Evolutionary conservation across 2,329 filamentous ascomycete genomes (phyloP), one percentile per base, ranked within the genome.

Genomic region (Epichloe festucae): DNA sequence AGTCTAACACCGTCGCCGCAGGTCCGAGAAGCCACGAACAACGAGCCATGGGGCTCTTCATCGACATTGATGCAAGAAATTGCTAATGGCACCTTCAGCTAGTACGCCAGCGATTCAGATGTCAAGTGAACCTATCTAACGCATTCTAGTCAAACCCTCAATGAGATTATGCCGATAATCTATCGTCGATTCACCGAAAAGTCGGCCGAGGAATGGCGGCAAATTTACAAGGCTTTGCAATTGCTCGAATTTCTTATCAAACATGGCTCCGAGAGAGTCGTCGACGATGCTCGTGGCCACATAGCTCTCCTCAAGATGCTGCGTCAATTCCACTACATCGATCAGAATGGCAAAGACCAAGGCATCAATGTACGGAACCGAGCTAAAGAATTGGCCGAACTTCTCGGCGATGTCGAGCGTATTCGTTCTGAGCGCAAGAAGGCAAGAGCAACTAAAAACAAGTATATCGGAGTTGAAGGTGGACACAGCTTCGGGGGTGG

Each of bases 131-230:
- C 14, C 11, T 42, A 52, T 38, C 15, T 54, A 48, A 49, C 34
- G 17, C n/a, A 17, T 41, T 17, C 8, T 65, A 96, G 91, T 67
- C 89, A 95, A 81, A 81, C 90, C 49, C 82, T 98, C 52, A 97
- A 97, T 70, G 93, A 98, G 70, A 97, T 98, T 66, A 98, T 98
- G 93, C 93, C 93, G 58, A 93, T 98, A 89, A 95, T 98, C 65
- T 98, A 98, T 75, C 93, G 94, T 64, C 87, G 93, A 58, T 98
- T 98, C 70, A 98, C 93, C 55, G 93, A 98, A 68, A 98, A 98
- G 75, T 79, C 89, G 7, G 91, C 93, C 52, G 93, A 98, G 67
- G 93, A 98, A 72, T 98, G 93, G 93, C 82, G 93, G 59, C 93
- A 98, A 69, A 98, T 98, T 65, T 98, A 98, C 79, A 98, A 98